Percentiles rank a stretch among this genome's conserved stretches.
phyloP scores from a whole-genome alignment of 2,329 filamentous ascomycete genomes.

The Emmonsia crescens region DNA sequence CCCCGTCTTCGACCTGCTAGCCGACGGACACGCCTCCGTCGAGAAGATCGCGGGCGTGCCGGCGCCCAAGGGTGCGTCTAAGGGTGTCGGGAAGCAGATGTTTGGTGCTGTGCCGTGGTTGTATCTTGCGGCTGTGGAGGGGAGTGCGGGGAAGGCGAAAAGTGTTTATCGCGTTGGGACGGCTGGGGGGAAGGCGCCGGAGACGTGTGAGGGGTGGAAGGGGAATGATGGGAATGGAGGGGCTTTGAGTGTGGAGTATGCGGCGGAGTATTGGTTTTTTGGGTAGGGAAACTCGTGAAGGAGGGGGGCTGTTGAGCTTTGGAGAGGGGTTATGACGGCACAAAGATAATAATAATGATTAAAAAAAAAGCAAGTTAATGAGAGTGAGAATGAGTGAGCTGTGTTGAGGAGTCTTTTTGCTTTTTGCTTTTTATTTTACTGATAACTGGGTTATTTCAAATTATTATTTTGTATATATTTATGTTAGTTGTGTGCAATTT shows the following conservation, averaged over 20 bases:
- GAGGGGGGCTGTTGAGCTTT: background rate
- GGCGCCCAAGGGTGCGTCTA: conserved; percentile 52
- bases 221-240: conserved; percentile 33
- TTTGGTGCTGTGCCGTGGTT: conserved; percentile 71
- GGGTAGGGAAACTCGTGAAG: no score
- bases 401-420: no score
- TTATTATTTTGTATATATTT: no score
- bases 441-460: no score
- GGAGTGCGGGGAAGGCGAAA: conserved; percentile 52
- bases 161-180: conserved; percentile 79
- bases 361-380: background rate
- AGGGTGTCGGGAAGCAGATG: conserved; percentile 47
- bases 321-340: background rate
- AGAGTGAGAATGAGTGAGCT: no score
- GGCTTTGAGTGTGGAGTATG: conserved; percentile 65
- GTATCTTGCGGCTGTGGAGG: conserved; percentile 47
- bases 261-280: conserved; percentile 65
- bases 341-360: background rate
- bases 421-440: no score
- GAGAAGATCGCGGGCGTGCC: conserved; percentile 49
- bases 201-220: conserved; percentile 56
- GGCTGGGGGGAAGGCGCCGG: conserved; percentile 65
- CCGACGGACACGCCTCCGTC: conserved; percentile 52
- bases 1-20: conserved; percentile 64
- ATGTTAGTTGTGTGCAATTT: no score